Conservation (phyloP, 2,329 filamentous ascomycete species). For the Mycosphaerella sp. region DNA sequence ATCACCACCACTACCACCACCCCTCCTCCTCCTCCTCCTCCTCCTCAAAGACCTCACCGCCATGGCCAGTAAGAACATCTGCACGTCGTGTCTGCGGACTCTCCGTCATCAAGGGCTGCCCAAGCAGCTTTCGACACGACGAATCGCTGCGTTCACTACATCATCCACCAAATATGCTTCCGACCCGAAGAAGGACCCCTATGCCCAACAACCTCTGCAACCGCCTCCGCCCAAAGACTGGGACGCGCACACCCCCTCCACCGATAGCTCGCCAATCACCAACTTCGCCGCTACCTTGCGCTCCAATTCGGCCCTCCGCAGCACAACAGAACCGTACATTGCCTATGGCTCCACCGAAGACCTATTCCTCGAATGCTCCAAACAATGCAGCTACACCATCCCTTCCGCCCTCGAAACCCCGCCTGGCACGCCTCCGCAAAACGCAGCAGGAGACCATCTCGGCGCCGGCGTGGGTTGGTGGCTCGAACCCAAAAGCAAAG, state of each 20-base stretch:
- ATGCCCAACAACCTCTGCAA: slow-evolving; percentile 11
- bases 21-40: too few species aligned
- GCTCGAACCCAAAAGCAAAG: slow-evolving; percentile 52
- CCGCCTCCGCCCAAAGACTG: slow-evolving; percentile 12
- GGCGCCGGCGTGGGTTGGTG: slow-evolving; percentile 70
- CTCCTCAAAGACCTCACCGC: not conserved
- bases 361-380: slow-evolving; percentile 68
- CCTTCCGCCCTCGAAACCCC: slow-evolving; percentile 57
- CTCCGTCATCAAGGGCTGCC: slow-evolving; percentile 15
- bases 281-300: slow-evolving; percentile 25
- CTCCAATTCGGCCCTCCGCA: slow-evolving; percentile 30
- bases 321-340: slow-evolving; percentile 60
- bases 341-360: slow-evolving; percentile 73
- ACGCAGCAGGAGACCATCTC: slow-evolving; percentile 73
- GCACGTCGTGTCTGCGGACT: slow-evolving; percentile 22
- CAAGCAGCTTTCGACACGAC: slow-evolving; percentile 1
- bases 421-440: slow-evolving; percentile 60
- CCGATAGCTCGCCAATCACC: slow-evolving; percentile 16
- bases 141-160: not conserved
- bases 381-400: slow-evolving; percentile 69
- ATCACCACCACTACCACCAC: not conserved
- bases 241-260: slow-evolving; percentile 8
- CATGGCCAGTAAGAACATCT: slow-evolving; percentile 24
- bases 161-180: slow-evolving; percentile 5
- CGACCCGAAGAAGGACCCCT: slow-evolving; percentile 8